These are phyloP conservation scores for Albugo laibachii DNA, from an alignment of 352 stramenopile genomes.

Conservation along the genomic window DNA sequence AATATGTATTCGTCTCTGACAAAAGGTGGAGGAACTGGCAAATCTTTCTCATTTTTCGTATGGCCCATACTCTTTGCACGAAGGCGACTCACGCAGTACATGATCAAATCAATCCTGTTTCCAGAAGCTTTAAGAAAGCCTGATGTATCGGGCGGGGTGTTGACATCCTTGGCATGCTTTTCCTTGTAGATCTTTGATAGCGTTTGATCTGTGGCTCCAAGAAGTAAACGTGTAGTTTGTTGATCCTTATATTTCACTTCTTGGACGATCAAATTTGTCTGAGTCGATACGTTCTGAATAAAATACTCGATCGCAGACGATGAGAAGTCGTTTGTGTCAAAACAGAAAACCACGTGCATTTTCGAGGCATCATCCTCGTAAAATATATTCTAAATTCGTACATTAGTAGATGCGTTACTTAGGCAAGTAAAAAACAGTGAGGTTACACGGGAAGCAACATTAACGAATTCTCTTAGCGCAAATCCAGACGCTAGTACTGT, in stretches of 20 bases:
- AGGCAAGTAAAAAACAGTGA: too few species aligned
- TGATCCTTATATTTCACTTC: constrained; percentile 20
- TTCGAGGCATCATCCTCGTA: too few species aligned
- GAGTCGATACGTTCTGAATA: constrained; percentile 30
- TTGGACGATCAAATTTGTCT: constrained; percentile 31
- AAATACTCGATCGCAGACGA: constrained; percentile 36
- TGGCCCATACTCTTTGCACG: constrained; percentile 1
- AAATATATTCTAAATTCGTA: too few species aligned
- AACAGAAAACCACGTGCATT: constrained; percentile 38
- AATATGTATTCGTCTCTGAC: constrained; percentile 42
- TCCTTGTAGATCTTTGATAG: constrained; percentile 39
- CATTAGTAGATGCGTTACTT: too few species aligned
- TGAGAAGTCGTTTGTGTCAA: constrained; percentile 36
- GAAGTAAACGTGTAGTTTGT: constrained; percentile 2
- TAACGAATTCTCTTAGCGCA: too few species aligned
- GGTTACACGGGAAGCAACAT: too few species aligned
- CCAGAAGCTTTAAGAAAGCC: constrained; percentile 24
- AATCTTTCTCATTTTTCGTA: neutral
- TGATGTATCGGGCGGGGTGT: constrained; percentile 13
- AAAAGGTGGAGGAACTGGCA: constrained; percentile 25
- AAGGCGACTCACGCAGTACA: constrained; percentile 36
- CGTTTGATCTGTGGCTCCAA: constrained; percentile 15
- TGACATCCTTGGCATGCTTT: constrained; percentile 7
- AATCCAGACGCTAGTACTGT: too few species aligned
- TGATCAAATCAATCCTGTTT: constrained; percentile 50